These are phyloP conservation scores for Termitomyces sp. DNA, from an alignment of 768 basidiomycete species.

Conservation along the genomic window DNA sequence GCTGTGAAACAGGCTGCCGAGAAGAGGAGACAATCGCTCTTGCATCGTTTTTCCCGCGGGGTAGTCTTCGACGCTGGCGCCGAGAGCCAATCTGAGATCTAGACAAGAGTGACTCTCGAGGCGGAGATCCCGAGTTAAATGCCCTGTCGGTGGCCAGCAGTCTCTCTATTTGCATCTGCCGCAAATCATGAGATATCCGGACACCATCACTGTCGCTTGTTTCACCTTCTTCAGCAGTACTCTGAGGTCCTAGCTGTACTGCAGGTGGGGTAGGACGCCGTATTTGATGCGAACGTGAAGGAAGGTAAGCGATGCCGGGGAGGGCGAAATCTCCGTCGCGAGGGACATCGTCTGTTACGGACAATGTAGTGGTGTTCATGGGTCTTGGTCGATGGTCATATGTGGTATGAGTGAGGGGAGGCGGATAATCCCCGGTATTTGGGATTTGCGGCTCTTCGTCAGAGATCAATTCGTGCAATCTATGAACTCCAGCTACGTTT, in stretches of 20 bases:
- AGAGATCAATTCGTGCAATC: not conserved
- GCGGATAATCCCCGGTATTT: not conserved
- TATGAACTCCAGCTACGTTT: not conserved
- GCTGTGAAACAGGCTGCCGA: not conserved
- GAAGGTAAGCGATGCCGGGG: not conserved
- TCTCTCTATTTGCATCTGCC: not conserved
- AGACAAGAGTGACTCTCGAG: not conserved
- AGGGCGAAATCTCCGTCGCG: not conserved
- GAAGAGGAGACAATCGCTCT: not conserved
- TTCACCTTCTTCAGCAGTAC: not conserved
- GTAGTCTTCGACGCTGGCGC: not conserved
- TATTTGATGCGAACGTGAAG: not conserved
- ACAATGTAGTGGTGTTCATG: not conserved
- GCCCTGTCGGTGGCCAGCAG: not conserved
- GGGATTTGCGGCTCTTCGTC: not conserved
- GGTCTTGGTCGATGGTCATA: not conserved
- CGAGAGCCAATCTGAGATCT: not conserved
- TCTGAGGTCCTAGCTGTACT: not conserved
- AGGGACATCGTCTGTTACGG: not conserved
- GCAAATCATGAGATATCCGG: not conserved
- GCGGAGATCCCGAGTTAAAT: not conserved
- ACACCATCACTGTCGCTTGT: not conserved
- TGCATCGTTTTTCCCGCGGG: not conserved
- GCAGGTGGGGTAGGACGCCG: not conserved
- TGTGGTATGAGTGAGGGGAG: not conserved